Evolutionary conservation across 2,329 filamentous ascomycete genomes (phyloP), one percentile per base, ranked within the genome.

Genomic region (Fusarium praegraminearum): DNA sequence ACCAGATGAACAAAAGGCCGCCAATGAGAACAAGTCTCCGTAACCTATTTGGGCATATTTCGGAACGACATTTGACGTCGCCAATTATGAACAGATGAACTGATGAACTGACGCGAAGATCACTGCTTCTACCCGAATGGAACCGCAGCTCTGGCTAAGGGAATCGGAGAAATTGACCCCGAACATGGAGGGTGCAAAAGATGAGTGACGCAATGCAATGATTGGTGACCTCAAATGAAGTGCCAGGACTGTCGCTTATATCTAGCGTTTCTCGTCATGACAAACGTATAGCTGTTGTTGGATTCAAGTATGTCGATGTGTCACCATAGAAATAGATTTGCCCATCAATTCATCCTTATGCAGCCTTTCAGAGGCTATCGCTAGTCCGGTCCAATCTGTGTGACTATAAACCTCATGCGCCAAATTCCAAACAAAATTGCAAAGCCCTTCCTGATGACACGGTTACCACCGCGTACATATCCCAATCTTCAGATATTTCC

Each of bases 201-300:
- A 10, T 2, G 5, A 43, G 24, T 1, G 5, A 2, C 15, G 22
- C 7, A 7, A 18, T 3, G 22, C 7, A 7, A 18, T 3, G 10
- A n/a, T n/a, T 11, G 10, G 18, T n/a, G 5, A 9, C 3, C 13
- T 24, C 4, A 16, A 24, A 16, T 10, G 7, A 1, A 1, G 8
- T 24, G 1, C 40, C 4, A 6, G 0, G 1, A 11, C 15, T 16
- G 3, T 24, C 8, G 13, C 11, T 22, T 2, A 22, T 22, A 4
- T 22, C 7, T 12, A 7, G 38, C 15, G 7, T 13, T 40, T 15
- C 12, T 13, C 20, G 13, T 13, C 7, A 22, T 22, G 38, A 40
- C 12, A 22, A 40, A 3, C 12, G 12, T 2, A 12, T n/a, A 40
- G n/a, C 38, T 40, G n/a, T 40, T 3, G 15, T 15, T 35, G 15